Percentiles rank a stretch among this genome's conserved stretches.
phyloP scores from a whole-genome alignment of 495 filamentous ascomycete species.

The Hypoxylon fragiforme region DNA sequence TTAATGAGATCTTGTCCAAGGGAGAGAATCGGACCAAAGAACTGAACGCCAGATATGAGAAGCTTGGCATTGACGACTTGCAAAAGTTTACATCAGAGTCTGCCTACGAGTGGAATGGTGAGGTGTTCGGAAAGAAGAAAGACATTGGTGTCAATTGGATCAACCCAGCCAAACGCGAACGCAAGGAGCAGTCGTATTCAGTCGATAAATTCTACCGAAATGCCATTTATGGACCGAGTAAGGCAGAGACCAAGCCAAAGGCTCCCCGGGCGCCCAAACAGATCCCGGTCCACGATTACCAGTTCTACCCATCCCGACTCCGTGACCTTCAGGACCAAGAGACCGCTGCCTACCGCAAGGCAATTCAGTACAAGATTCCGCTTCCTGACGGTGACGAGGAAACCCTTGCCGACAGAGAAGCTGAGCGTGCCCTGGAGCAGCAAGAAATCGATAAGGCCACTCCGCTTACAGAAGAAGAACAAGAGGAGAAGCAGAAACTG shows the following conservation, averaged over 20 bases:
- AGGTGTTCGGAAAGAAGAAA: constrained; percentile 91
- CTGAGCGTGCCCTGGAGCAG: constrained; percentile 85
- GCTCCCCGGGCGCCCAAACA: constrained; percentile 96
- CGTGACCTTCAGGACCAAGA: constrained; percentile 93
- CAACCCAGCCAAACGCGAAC: constrained; percentile 96
- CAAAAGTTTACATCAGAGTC: constrained; percentile 98
- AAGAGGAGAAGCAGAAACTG: constrained; percentile 76
- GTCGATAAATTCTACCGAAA: constrained; percentile 99
- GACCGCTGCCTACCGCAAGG: constrained; percentile 92
- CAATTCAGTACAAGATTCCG: constrained; percentile 90
- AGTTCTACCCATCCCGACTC: constrained; percentile 86
- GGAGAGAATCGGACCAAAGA: constrained; percentile 88
- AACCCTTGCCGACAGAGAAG: constrained; percentile 78
- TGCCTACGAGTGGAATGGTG: constrained; percentile 97
- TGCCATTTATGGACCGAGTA: constrained; percentile 71
- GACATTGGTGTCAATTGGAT: constrained; percentile 97
- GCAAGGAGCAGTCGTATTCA: constrained; percentile 96
- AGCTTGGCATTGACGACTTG: constrained; percentile 96
- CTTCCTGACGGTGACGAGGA: constrained; percentile 84
- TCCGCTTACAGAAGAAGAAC: constrained; percentile 87
- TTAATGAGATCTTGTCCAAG: constrained; percentile 81
- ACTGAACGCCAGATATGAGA: constrained; percentile 91
- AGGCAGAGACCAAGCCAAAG: constrained; percentile 88
- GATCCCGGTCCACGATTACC: constrained; percentile 88
- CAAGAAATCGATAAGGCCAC: constrained; percentile 89